phyloP scores from a whole-genome alignment of 345 rosid species.

The Streptanthus diversifolius region DNA sequence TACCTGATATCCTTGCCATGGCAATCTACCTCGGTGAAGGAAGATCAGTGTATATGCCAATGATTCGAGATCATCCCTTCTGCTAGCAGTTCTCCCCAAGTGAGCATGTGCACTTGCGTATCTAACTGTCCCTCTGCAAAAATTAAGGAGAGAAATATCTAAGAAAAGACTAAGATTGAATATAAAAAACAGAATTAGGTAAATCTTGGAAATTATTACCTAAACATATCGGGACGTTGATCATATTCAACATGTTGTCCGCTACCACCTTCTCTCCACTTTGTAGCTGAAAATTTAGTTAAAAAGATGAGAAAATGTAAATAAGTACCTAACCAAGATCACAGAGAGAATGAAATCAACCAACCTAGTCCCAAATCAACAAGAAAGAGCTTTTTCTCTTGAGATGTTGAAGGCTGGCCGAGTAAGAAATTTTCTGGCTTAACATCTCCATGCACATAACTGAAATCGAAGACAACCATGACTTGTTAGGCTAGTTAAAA shows the following conservation, averaged over 20 bases:
- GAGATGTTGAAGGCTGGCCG: constrained; percentile 84
- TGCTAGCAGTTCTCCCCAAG: constrained; percentile 93
- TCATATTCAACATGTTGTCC: constrained; percentile 95
- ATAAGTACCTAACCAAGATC: constrained; percentile 12
- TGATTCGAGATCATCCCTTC: constrained; percentile 98
- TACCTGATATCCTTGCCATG: constrained; percentile 99
- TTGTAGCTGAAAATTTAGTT: constrained; percentile 62
- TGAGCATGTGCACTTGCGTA: constrained; percentile 99
- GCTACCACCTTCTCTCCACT: constrained; percentile 74
- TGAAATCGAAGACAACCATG: constrained; percentile 32
- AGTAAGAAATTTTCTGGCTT: constrained; percentile 95
- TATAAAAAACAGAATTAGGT: not conserved
- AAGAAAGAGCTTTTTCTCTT: constrained; percentile 85
- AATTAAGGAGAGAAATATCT: not conserved
- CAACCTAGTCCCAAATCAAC: constrained; percentile 91
- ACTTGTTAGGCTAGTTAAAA: constrained; percentile 16
- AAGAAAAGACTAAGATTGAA: not conserved
- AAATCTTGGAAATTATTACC: constrained; percentile 41
- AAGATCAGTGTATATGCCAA: constrained; percentile 95
- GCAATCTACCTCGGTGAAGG: constrained; percentile 89
- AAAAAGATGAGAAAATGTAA: not conserved
- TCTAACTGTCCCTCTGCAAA: constrained; percentile 88
- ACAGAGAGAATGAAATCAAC: constrained; percentile 13
- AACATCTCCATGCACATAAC: constrained; percentile 97
- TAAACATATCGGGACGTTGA: constrained; percentile 98